Conservation (phyloP, 176 grass and related monocot genomes). For the Eremochloa ophiuroides region DNA sequence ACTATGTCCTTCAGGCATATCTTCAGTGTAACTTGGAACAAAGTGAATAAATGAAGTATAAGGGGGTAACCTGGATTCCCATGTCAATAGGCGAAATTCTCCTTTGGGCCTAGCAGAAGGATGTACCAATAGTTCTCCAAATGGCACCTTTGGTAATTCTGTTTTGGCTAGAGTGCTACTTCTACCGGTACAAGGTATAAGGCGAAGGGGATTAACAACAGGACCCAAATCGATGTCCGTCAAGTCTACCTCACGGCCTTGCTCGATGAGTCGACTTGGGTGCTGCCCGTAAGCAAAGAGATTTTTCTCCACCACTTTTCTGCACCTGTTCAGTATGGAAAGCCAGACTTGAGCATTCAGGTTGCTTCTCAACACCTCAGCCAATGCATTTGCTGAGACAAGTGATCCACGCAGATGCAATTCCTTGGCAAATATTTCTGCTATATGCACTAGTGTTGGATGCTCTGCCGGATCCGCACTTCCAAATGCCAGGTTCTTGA, state of each 20-base stretch:
- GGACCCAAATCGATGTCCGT: not conserved
- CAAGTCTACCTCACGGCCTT: not conserved
- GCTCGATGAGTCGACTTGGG: not conserved
- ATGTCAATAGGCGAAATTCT: not conserved
- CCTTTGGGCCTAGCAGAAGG: not conserved
- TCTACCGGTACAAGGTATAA: not conserved
- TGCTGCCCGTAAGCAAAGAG: not conserved
- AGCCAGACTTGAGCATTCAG: constrained; percentile 6
- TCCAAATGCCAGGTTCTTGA: constrained; percentile 10
- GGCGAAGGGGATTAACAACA: not conserved
- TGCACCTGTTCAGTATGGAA: not conserved
- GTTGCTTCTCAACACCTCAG: not conserved
- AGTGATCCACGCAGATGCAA: not conserved
- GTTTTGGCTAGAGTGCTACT: not conserved
- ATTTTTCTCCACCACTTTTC: not conserved
- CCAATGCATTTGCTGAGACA: not conserved
- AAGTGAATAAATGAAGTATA: constrained; percentile 1
- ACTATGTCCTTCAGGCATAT: not conserved
- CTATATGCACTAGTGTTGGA: not conserved
- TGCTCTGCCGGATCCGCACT: not conserved
- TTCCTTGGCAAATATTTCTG: not conserved
- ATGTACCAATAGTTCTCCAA: not conserved
- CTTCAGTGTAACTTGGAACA: not conserved
- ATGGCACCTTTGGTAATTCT: not conserved
- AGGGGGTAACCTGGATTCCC: constrained; percentile 17